These are phyloP conservation scores for Hypoxylon lenormandii DNA, from an alignment of 495 filamentous ascomycete species.

Conservation along the genomic window DNA sequence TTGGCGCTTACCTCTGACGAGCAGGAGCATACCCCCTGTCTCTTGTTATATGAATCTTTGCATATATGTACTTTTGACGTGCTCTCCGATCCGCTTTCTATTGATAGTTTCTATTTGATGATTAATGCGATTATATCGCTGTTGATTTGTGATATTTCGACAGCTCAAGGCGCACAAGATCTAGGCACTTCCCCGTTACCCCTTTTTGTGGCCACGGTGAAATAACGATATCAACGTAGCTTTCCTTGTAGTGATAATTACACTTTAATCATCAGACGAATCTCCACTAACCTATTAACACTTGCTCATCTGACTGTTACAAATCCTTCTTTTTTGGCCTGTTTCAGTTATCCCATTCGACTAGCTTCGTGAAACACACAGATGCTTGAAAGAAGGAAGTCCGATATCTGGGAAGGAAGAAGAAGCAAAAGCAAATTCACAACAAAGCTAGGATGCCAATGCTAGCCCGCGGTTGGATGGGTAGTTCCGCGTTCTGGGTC, in stretches of 20 bases:
- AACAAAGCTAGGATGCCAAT: slow-evolving; percentile 10
- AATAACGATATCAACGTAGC: background rate
- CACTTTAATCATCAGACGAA: slow-evolving; percentile 5
- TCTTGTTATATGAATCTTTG: slow-evolving; percentile 1
- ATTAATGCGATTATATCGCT: no score
- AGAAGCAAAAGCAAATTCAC: slow-evolving; percentile 32
- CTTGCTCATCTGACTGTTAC: background rate
- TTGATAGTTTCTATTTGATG: no score
- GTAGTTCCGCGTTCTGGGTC: slow-evolving; percentile 31
- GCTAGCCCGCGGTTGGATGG: slow-evolving; percentile 28
- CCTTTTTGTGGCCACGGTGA: background rate
- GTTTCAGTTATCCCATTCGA: slow-evolving; percentile 25
- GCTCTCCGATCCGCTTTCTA: no score
- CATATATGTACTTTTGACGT: background rate
- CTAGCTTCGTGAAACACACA: slow-evolving; percentile 20
- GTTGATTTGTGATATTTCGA: no score
- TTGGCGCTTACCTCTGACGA: slow-evolving; percentile 26
- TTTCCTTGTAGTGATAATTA: slow-evolving; percentile 3
- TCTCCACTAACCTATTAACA: slow-evolving; percentile 3
- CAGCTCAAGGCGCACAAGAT: no score
- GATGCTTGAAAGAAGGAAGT: slow-evolving; percentile 13
- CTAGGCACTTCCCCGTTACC: no score
- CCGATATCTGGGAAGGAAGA: slow-evolving; percentile 11
- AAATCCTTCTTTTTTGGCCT: slow-evolving; percentile 28
- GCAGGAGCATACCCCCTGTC: slow-evolving; percentile 17